Conservation (phyloP, 495 filamentous ascomycete species). For the Trichoderma parareesei region DNA sequence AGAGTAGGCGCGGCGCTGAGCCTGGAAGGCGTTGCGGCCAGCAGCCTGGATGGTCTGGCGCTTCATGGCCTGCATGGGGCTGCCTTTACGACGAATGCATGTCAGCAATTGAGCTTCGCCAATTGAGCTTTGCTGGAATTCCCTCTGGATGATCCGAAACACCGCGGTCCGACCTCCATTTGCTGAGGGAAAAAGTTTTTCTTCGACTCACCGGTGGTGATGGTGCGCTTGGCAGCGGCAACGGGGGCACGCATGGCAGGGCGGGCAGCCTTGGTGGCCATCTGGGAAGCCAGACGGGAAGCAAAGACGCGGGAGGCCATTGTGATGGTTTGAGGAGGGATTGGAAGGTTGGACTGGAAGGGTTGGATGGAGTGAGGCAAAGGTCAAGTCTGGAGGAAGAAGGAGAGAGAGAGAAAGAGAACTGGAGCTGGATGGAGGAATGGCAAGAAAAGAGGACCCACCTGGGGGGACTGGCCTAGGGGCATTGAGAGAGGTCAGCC, state of each 20-base stretch:
- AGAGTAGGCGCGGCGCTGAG: conserved; percentile 63
- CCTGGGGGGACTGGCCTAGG: conserved; percentile 15
- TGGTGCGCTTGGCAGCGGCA: conserved; percentile 59
- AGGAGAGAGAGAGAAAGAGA: conserved; percentile 24
- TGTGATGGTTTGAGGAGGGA: conserved; percentile 45
- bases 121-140: background rate
- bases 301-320: conserved; percentile 70
- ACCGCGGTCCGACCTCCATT: conserved; percentile 12
- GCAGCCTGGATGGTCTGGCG: conserved; percentile 53
- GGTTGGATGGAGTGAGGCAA: conserved; percentile 25
- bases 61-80: conserved; percentile 55
- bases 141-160: conserved; percentile 9
- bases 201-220: conserved; percentile 42
- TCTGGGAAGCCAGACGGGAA: conserved; percentile 57
- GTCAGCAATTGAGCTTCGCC: conserved; percentile 20
- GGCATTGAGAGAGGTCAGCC: conserved; percentile 2
- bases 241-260: conserved; percentile 55
- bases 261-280: conserved; percentile 66
- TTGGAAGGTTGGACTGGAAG: conserved; percentile 30
- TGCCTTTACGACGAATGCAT: conserved; percentile 22
- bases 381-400: conserved; percentile 23
- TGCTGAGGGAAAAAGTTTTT: conserved; percentile 13
- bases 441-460: conserved; percentile 20
- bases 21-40: conserved; percentile 52
- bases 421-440: conserved; percentile 16